These are phyloP conservation scores for Alloascoidea africana DNA, from an alignment of 805 yeast genomes.

Conservation along the genomic window DNA sequence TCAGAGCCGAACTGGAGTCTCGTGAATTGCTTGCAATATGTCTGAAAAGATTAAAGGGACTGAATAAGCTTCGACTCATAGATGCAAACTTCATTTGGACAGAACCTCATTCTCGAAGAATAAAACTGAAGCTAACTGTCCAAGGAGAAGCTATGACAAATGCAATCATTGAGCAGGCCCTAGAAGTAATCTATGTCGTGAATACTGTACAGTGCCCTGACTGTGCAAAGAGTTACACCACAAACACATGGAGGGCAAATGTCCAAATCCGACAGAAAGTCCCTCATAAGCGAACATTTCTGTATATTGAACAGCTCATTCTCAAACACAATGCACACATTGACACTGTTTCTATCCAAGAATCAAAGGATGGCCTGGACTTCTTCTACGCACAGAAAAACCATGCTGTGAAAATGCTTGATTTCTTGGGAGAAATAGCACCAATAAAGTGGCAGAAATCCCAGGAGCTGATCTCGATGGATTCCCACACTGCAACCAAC, in stretches of 20 bases:
- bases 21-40: constrained; percentile 87
- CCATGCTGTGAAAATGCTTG: constrained; percentile 90
- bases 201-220: constrained; percentile 96
- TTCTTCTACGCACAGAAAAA: constrained; percentile 79
- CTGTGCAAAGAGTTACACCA: constrained; percentile 94
- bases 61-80: constrained; percentile 69
- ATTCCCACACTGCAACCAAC: constrained; percentile 81
- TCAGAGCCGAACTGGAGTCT: constrained; percentile 78
- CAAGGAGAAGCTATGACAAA: constrained; percentile 94
- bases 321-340: constrained; percentile 86
- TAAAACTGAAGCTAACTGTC: constrained; percentile 79
- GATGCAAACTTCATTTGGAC: constrained; percentile 98
- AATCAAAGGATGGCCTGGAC: constrained; percentile 87
- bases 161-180: constrained; percentile 84
- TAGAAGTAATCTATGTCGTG: constrained; percentile 89
- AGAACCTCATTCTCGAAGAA: constrained; percentile 95
- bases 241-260: constrained; percentile 95
- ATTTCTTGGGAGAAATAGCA: constrained; percentile 70
- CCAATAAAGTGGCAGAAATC: constrained; percentile 77
- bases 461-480: constrained; percentile 82
- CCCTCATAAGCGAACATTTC: constrained; percentile 89
- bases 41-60: constrained; percentile 75
- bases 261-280: constrained; percentile 98
- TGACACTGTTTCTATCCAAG: constrained; percentile 87
- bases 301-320: constrained; percentile 90